These are phyloP conservation scores for Geranium rotundifolium DNA, from an alignment of 345 rosid genomes.

Conservation along the genomic window DNA sequence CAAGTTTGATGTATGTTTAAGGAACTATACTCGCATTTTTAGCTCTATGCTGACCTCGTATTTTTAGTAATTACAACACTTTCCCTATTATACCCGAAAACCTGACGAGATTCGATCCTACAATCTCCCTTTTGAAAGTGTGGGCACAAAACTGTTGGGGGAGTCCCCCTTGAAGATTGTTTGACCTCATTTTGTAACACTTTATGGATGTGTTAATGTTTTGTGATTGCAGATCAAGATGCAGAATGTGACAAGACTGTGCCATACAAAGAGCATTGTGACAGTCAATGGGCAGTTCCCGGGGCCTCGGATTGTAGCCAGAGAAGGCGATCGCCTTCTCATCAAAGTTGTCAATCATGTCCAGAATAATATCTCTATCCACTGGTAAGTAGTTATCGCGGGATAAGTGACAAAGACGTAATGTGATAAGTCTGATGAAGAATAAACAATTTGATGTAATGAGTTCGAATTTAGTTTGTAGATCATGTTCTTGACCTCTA, in stretches of 20 bases:
- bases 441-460: too few relatives aligned
- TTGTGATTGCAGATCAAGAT: constrained; percentile 7
- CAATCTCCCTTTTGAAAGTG: too few relatives aligned
- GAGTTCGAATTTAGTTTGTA: too few relatives aligned
- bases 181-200: not conserved
- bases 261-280: constrained; percentile 21
- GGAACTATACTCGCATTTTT: not conserved
- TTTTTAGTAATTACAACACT: too few relatives aligned
- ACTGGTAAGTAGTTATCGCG: constrained; percentile 8
- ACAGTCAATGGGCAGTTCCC: constrained; percentile 22
- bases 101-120: too few relatives aligned
- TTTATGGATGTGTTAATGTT: not conserved
- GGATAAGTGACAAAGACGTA: too few relatives aligned
- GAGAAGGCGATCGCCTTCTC: constrained; percentile 21
- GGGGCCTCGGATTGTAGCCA: constrained; percentile 19
- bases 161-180: too few relatives aligned
- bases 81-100: too few relatives aligned
- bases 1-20: constrained; percentile 3
- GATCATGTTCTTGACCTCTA: not conserved
- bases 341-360: constrained; percentile 22
- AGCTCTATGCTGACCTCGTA: not conserved
- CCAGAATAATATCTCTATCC: constrained; percentile 16
- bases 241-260: constrained; percentile 16
- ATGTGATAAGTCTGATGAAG: too few relatives aligned
- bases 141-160: too few relatives aligned